A percentile compares a stretch with the other conserved stretches of the same genome.
Conservation (phyloP, 306 rosid species). For the Datisca glomerata region DNA sequence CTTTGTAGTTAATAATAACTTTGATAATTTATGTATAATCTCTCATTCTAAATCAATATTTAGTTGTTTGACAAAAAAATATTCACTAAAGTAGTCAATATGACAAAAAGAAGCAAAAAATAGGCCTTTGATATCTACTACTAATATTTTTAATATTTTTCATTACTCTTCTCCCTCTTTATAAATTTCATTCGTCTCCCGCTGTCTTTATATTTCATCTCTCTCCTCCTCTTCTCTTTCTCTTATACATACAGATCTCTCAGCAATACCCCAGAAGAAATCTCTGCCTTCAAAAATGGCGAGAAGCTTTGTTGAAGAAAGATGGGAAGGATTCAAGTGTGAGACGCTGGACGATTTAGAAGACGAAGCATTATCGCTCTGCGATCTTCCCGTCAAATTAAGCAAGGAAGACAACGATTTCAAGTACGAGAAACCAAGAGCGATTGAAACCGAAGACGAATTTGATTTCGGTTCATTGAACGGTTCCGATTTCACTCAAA, state of each 20-base stretch:
- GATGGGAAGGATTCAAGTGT: slow-evolving; percentile 2
- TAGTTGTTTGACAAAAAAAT: too few relatives aligned
- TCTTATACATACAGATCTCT: too few relatives aligned
- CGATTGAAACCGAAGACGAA: slow-evolving; percentile 17
- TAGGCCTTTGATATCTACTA: too few relatives aligned
- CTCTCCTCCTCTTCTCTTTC: slow-evolving; percentile 8
- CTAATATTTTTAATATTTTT: too few relatives aligned
- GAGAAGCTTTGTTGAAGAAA: slow-evolving; percentile 12
- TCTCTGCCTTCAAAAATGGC: too few relatives aligned
- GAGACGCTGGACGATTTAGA: slow-evolving; percentile 19
- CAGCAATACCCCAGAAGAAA: too few relatives aligned
- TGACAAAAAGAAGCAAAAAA: too few relatives aligned
- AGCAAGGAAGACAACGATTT: slow-evolving; percentile 10
- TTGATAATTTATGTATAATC: too few relatives aligned
- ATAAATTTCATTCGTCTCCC: slow-evolving; percentile 5
- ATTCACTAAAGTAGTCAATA: too few relatives aligned
- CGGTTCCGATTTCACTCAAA: slow-evolving; percentile 17
- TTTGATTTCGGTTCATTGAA: slow-evolving; percentile 42
- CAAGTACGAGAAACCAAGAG: slow-evolving; percentile 7
- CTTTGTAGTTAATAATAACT: too few relatives aligned
- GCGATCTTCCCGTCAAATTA: slow-evolving; percentile 50
- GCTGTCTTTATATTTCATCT: slow-evolving; percentile 30
- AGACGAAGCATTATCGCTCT: slow-evolving; percentile 55
- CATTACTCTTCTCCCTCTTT: slow-evolving; percentile 9
- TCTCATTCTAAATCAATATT: too few relatives aligned